These are phyloP conservation scores for Candida nanaspora DNA, from an alignment of 805 yeast genomes.

Conservation along the genomic window DNA sequence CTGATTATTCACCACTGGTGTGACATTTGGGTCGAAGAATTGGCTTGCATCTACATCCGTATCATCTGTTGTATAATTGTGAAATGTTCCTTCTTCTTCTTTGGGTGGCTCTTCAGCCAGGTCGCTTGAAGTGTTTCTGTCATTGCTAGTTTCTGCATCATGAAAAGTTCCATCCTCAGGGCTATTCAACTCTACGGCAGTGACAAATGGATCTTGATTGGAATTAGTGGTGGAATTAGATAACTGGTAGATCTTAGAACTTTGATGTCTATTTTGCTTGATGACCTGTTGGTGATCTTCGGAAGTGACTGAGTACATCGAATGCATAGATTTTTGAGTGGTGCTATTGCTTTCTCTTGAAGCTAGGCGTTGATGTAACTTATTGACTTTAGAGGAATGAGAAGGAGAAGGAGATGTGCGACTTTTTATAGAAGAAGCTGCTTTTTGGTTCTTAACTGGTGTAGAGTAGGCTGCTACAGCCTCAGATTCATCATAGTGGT, in stretches of 20 bases:
- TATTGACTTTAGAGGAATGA: too few relatives aligned
- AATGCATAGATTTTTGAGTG: background rate
- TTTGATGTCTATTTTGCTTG: background rate
- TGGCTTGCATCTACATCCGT: background rate
- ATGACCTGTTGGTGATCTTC: background rate
- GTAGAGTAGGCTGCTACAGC: too few relatives aligned
- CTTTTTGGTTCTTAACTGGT: too few relatives aligned
- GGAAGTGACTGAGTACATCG: background rate
- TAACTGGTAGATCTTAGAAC: conserved; percentile 1
- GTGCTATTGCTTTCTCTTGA: background rate
- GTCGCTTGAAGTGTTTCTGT: background rate
- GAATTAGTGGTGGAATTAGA: background rate
- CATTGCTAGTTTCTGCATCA: background rate
- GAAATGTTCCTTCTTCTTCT: background rate
- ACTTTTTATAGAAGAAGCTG: too few relatives aligned
- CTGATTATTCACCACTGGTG: background rate
- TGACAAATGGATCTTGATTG: conserved; percentile 27
- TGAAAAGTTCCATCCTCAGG: background rate
- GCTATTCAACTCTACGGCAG: conserved; percentile 29
- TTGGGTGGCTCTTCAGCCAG: background rate
- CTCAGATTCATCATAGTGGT: too few relatives aligned
- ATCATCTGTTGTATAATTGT: too few relatives aligned
- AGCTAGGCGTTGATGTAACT: background rate
- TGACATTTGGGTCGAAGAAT: background rate
- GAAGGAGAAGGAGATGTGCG: too few relatives aligned